A percentile compares a stretch with the other conserved stretches of the same genome.
phyloP scores from a whole-genome alignment of 164 flowering plant genomes.

The Nymphaea colorata region DNA sequence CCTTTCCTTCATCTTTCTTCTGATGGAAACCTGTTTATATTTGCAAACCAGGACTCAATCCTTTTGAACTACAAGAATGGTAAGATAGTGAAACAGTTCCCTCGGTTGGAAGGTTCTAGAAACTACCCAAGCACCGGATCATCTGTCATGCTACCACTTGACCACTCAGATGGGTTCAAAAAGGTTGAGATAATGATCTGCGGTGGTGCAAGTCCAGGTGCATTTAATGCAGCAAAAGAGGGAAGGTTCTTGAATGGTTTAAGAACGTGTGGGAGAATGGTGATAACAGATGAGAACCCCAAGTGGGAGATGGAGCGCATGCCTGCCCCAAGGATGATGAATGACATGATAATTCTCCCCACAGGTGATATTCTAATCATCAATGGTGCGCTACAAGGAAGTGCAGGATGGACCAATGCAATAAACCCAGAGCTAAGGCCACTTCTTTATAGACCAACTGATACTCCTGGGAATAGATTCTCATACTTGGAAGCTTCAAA shows the following conservation, averaged over 20 bases:
- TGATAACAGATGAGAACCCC: slow-evolving; percentile 32
- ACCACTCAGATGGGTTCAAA: slow-evolving; percentile 24
- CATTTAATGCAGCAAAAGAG: slow-evolving; percentile 27
- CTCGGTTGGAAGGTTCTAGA: slow-evolving; percentile 41
- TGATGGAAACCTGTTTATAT: slow-evolving; percentile 64
- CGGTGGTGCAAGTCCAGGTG: slow-evolving; percentile 49
- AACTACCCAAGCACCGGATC: slow-evolving; percentile 69
- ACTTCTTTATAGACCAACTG: slow-evolving; percentile 41
- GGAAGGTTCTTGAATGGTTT: slow-evolving; percentile 22
- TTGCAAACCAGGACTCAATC: slow-evolving; percentile 56
- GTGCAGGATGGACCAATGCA: slow-evolving; percentile 45
- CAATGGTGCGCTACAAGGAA: slow-evolving; percentile 50
- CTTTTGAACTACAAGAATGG: slow-evolving; percentile 33
- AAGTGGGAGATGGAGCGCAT: slow-evolving; percentile 59
- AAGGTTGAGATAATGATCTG: slow-evolving; percentile 66
- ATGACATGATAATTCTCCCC: slow-evolving; percentile 58
- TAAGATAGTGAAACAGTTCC: slow-evolving; percentile 41
- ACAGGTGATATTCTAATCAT: slow-evolving; percentile 47
- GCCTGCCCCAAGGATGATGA: slow-evolving; percentile 50
- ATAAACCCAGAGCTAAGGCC: slow-evolving; percentile 32
- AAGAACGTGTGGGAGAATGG: slow-evolving; percentile 55
- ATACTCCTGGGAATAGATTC: slow-evolving; percentile 25
- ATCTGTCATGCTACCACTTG: slow-evolving; percentile 59
- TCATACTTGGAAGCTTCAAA: slow-evolving; percentile 25
- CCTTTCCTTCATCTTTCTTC: slow-evolving; percentile 62